Base-by-base conservation (phyloP, 2,329 filamentous ascomycete genomes). In the Sporothrix phasma region DNA sequence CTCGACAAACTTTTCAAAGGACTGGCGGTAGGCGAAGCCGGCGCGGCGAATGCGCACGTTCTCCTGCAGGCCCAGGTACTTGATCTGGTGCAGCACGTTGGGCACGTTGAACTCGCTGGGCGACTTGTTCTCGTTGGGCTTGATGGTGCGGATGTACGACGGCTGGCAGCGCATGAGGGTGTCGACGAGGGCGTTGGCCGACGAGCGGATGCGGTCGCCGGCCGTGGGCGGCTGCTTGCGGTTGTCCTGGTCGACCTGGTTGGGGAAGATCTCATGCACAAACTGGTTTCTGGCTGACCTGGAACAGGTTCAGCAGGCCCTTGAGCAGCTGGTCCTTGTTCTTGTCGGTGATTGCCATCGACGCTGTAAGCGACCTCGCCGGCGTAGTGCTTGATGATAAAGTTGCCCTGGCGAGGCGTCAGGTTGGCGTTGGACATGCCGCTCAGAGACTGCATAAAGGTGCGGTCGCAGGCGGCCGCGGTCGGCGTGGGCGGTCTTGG, bases 121-220 rank as follows among this genome's bases (percentile, higher is more conserved):
- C 2, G 92, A 96, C 76, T 97, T 99, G 79, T 97, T 97, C 76
- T 99, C 94, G 78, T 99, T 99, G 1, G 94, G 94, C 77, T 99
- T 99, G 79, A 99, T 97, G 0, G 94, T 99, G 74, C 94, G 90
- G 71, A 99, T 99, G 73, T 99, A 99, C 2, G 92, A 97, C 1
- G 94, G 94, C 70, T 94, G 90, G 64, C 92, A 93, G 77, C 97
- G 96, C 92, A 97, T 97, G 71, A 99, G 76, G 0, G 94, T 97
- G 0, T 92, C 86, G 1, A 99, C 94, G 22, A 99, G 82, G 51
- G 95, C 92, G 73, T 99, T 99, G 8, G 94, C 94, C 22, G 94
- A 97, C 5, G 86, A 81, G 74, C 93, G 94, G 76, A 99, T 97
- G 77, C 96, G 93, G 76, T 99, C 94, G 71, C 94, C 93, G 11